phyloP scores from a whole-genome alignment of 2,329 filamentous ascomycete genomes.

The Fusarium bactridioides region DNA sequence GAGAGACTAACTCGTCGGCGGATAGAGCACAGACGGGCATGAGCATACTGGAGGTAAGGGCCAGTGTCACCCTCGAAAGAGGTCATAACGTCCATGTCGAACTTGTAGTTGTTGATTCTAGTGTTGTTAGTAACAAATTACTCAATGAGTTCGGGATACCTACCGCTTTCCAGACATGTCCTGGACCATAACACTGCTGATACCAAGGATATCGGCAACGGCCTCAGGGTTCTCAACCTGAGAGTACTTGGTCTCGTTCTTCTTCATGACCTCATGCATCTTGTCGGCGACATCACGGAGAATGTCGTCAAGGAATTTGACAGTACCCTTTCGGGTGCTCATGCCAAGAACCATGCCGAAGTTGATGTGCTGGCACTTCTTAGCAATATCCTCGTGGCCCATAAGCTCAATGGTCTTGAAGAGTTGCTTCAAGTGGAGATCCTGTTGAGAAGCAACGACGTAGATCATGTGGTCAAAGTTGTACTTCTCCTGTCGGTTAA shows the following conservation, averaged over 20 bases:
- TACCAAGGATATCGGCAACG: constrained; percentile 88
- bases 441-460: constrained; percentile 76
- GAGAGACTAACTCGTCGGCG: constrained; percentile 63
- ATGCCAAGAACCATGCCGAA: constrained; percentile 77
- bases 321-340: constrained; percentile 76
- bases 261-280: constrained; percentile 98
- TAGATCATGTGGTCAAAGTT: constrained; percentile 83
- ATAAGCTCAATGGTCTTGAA: constrained; percentile 81
- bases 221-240: constrained; percentile 85
- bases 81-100: constrained; percentile 83
- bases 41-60: constrained; percentile 84
- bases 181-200: constrained; percentile 96
- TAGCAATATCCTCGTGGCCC: constrained; percentile 71
- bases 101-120: constrained; percentile 71
- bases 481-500: constrained; percentile 69
- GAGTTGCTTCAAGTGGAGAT: constrained; percentile 75
- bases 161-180: constrained; percentile 96
- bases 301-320: constrained; percentile 68
- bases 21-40: constrained; percentile 75
- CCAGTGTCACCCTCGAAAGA: constrained; percentile 88
- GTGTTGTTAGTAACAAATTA: constrained; percentile 2
- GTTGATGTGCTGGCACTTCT: constrained; percentile 76
- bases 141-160: constrained; percentile 30
- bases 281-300: constrained; percentile 80
- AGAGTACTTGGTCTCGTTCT: constrained; percentile 88